Conservation (phyloP, 768 basidiomycete genomes). For the Leccinum obscurum region DNA sequence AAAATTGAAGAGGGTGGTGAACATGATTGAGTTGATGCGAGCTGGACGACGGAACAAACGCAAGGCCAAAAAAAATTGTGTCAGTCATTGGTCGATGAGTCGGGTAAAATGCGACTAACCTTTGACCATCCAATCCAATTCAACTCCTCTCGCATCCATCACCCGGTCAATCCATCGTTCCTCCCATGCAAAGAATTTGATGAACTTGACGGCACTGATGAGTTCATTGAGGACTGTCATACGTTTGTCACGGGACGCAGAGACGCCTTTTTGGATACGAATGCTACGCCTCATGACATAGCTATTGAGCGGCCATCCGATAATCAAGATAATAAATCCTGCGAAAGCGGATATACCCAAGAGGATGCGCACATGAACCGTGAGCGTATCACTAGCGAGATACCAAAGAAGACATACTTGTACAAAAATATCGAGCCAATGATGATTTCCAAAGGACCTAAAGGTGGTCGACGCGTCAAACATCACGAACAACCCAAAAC, state of each 20-base stretch:
- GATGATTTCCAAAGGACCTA: constrained; percentile 75
- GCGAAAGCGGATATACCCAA: constrained; percentile 49
- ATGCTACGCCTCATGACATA: constrained; percentile 39
- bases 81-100: background rate
- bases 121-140: constrained; percentile 79
- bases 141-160: constrained; percentile 54
- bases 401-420: constrained; percentile 43
- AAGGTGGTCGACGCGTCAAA: background rate
- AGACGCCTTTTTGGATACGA: constrained; percentile 35
- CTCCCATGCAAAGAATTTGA: constrained; percentile 47
- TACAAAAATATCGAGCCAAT: constrained; percentile 76
- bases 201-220: constrained; percentile 40
- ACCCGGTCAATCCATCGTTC: constrained; percentile 44
- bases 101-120: constrained; percentile 35
- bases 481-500: background rate
- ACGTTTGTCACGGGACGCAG: constrained; percentile 40
- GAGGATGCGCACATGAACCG: constrained; percentile 40
- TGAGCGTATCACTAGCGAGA: background rate
- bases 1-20: constrained; percentile 68
- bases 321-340: constrained; percentile 41
- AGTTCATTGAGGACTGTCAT: constrained; percentile 48
- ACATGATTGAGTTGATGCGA: constrained; percentile 70
- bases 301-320: constrained; percentile 43
- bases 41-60: constrained; percentile 37
- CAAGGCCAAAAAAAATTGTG: background rate